These are phyloP conservation scores for Conticribra guillardii DNA, from an alignment of 108 stramenopile genomes.

Conservation along the genomic window DNA sequence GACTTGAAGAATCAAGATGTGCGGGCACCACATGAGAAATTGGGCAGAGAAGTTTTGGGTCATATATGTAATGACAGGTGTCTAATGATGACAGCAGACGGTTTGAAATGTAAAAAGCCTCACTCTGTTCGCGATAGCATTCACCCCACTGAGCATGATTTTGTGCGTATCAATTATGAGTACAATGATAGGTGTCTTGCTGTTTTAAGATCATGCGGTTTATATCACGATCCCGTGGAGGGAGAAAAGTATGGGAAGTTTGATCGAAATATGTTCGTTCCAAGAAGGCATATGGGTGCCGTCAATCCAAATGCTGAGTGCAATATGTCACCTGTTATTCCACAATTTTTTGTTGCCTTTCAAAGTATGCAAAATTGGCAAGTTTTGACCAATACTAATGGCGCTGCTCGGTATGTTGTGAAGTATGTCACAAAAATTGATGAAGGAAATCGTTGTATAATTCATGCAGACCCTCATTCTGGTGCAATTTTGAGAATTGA, in stretches of 20 bases:
- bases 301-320: neutral
- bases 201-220: neutral
- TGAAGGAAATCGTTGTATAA: constrained; percentile 5
- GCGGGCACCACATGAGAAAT: no score
- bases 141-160: no score
- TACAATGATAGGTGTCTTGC: constrained; percentile 1
- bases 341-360: constrained; percentile 1
- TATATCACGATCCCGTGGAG: neutral
- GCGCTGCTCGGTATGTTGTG: constrained; percentile 24
- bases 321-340: constrained; percentile 17
- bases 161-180: no score
- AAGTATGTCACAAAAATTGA: constrained; percentile 21
- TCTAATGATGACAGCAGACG: no score
- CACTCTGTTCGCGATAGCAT: no score
- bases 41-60: no score
- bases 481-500: neutral
- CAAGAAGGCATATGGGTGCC: constrained; percentile 6
- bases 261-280: constrained; percentile 11
- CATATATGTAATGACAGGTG: no score
- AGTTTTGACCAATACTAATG: constrained; percentile 9
- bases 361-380: constrained; percentile 28
- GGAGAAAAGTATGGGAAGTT: neutral
- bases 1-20: no score
- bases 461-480: constrained; percentile 5
- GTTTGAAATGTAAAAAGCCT: no score